A percentile compares a stretch with the other conserved stretches of the same genome.
phyloP scores from a whole-genome alignment of 805 yeast species.

The Candida koratica region DNA sequence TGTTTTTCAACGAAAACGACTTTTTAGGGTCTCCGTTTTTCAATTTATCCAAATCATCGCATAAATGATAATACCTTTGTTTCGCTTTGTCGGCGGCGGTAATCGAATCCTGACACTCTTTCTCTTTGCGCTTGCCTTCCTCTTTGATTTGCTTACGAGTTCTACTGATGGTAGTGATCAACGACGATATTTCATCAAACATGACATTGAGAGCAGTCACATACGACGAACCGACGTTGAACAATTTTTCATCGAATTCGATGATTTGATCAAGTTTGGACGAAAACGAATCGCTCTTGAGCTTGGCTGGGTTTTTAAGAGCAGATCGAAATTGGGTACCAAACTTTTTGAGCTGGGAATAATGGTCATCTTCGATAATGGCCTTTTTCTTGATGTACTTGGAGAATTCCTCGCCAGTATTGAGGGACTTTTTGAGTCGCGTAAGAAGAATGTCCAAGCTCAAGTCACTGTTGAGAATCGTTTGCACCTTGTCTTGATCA shows the following conservation, averaged over 20 bases:
- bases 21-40: conserved; percentile 82
- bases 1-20: conserved; percentile 74
- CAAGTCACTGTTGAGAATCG: conserved; percentile 62
- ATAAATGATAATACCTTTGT: conserved; percentile 63
- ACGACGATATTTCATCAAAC: conserved; percentile 76
- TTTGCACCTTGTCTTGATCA: conserved; percentile 34
- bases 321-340: conserved; percentile 51
- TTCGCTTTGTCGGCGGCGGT: conserved; percentile 85
- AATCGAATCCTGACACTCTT: conserved; percentile 80
- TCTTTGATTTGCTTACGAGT: conserved; percentile 78
- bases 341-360: conserved; percentile 67
- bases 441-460: conserved; percentile 70
- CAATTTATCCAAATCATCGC: conserved; percentile 82
- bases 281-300: conserved; percentile 65
- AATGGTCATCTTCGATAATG: conserved; percentile 72
- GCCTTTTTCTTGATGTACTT: conserved; percentile 77
- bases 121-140: conserved; percentile 75
- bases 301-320: conserved; percentile 40
- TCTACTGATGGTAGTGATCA: conserved; percentile 65
- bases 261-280: conserved; percentile 63
- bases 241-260: conserved; percentile 71
- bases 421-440: conserved; percentile 73
- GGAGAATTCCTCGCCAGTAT: conserved; percentile 81
- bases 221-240: conserved; percentile 67
- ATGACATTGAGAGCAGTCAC: conserved; percentile 77